These are phyloP conservation scores for Leccinum olivaceopallidum DNA, from an alignment of 768 basidiomycete species.

Conservation along the genomic window DNA sequence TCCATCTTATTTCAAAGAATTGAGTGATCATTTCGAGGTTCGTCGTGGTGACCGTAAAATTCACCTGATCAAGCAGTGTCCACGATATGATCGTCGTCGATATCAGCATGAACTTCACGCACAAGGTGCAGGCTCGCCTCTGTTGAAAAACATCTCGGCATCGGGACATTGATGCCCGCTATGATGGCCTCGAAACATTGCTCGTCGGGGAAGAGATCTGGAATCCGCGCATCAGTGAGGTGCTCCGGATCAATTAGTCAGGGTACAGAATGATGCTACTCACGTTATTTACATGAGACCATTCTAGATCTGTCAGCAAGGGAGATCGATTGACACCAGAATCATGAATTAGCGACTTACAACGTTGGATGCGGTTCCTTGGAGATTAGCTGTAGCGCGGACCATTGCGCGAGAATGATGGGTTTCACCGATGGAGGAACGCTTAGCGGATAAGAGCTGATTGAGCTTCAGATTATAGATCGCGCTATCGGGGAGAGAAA, in stretches of 20 bases:
- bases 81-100: neutral
- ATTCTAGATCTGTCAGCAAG: slow-evolving; percentile 35
- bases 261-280: neutral
- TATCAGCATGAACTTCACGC: neutral
- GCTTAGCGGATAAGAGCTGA: neutral
- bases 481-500: too few relatives aligned
- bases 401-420: slow-evolving; percentile 23
- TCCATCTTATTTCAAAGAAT: slow-evolving; percentile 41
- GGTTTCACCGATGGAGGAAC: neutral
- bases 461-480: too few relatives aligned
- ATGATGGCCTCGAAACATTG: slow-evolving; percentile 64
- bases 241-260: neutral
- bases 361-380: slow-evolving; percentile 39
- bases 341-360: slow-evolving; percentile 36
- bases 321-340: neutral
- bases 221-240: neutral
- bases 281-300: slow-evolving; percentile 63
- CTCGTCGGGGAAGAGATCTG: slow-evolving; percentile 49
- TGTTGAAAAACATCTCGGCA: slow-evolving; percentile 52
- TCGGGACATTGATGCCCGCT: slow-evolving; percentile 45
- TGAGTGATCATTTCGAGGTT: slow-evolving; percentile 51
- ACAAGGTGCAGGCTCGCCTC: slow-evolving; percentile 33
- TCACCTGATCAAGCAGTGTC: slow-evolving; percentile 37
- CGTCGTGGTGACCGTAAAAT: slow-evolving; percentile 54
- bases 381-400: slow-evolving; percentile 34